Evolutionary conservation across 768 basidiomycete genomes (phyloP).

Genomic region (Pleurotus tuber-regium): DNA sequence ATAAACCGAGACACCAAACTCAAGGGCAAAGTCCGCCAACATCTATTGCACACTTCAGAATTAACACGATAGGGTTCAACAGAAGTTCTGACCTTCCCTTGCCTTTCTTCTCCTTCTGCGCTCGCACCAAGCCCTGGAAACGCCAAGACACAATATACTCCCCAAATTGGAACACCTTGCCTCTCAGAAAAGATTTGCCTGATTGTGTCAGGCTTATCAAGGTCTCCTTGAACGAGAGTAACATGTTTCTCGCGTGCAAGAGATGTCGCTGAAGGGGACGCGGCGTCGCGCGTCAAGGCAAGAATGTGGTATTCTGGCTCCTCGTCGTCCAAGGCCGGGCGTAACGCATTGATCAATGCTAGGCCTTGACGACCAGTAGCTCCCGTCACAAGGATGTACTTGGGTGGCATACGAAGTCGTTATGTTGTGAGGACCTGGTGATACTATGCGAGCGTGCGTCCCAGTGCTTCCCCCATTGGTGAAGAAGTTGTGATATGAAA

Average conservation of each 20-base stretch:
- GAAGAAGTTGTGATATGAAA: no score
- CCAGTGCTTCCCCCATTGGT: no score
- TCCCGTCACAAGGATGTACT: constrained; percentile 30
- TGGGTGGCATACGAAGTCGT: no score
- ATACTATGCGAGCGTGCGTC: no score
- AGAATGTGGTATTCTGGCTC: constrained; percentile 27
- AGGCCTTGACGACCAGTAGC: constrained; percentile 37
- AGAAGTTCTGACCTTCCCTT: constrained; percentile 37
- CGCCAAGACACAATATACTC: constrained; percentile 36
- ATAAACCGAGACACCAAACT: constrained; percentile 31
- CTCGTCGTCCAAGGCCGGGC: constrained; percentile 11
- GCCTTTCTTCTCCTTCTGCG: constrained; percentile 35
- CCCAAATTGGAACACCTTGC: constrained; percentile 30
- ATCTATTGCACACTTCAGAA: no score
- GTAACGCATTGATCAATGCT: constrained; percentile 28
- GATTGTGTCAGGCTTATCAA: constrained; percentile 27
- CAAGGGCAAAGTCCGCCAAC: constrained; percentile 33
- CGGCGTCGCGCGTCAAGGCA: constrained; percentile 33
- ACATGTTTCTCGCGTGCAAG: constrained; percentile 25
- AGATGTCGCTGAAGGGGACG: constrained; percentile 24
- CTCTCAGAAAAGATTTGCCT: constrained; percentile 34
- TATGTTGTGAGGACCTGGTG: no score
- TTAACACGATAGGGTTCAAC: no score
- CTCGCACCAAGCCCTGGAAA: constrained; percentile 40
- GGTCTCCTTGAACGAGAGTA: constrained; percentile 31